Conservation (phyloP, 2,329 filamentous ascomycete genomes). For the Fusarium sp. region DNA sequence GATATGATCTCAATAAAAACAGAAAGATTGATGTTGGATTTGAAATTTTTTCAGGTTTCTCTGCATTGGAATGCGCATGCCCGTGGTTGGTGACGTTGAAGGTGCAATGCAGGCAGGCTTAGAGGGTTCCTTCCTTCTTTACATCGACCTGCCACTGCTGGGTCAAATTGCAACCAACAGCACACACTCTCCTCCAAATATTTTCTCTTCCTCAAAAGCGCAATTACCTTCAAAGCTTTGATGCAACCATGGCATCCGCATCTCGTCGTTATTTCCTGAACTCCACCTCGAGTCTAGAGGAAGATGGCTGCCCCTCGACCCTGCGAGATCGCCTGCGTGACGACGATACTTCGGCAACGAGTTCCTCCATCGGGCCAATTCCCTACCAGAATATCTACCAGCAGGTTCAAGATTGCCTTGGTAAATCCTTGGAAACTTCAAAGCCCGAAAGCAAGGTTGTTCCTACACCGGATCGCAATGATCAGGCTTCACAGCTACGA, state of each 20-base stretch:
- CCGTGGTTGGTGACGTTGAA: background rate
- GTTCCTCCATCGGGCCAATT: background rate
- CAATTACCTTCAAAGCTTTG: background rate
- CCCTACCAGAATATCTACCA: conserved; percentile 35
- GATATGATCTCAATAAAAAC: background rate
- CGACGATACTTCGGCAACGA: conserved; percentile 19
- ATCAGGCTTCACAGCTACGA: conserved; percentile 29
- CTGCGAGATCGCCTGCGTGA: conserved; percentile 46
- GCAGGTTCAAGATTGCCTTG: conserved; percentile 41
- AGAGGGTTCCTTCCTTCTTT: background rate
- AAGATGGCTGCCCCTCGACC: conserved; percentile 33
- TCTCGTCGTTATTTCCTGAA: background rate
- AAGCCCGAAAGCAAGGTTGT: background rate
- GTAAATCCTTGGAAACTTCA: background rate
- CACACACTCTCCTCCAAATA: too few species aligned
- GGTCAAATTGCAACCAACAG: background rate
- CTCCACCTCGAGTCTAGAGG: conserved; percentile 18
- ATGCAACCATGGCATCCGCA: background rate
- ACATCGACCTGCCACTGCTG: background rate
- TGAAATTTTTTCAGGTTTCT: background rate
- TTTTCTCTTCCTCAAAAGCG: too few species aligned
- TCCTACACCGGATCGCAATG: background rate
- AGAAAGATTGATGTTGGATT: background rate
- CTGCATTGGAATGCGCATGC: background rate
- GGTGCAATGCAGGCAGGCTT: accelerated